Percentiles rank a stretch among this genome's conserved stretches.
Conservation (phyloP, 208 protist genomes). For the Crithidia sp. region DNA sequence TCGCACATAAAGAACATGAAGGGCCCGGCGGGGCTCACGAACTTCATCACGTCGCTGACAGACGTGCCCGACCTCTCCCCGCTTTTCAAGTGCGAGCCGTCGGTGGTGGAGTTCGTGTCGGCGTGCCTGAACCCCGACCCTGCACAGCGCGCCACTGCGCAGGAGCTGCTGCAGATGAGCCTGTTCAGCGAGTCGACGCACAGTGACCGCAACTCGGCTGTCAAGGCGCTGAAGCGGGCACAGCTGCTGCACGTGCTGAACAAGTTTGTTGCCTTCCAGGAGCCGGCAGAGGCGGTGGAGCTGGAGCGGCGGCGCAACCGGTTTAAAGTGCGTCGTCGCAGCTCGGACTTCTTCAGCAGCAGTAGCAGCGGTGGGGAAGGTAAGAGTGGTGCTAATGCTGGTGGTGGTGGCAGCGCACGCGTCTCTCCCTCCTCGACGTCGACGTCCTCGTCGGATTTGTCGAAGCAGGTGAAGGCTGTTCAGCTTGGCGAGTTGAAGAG, state of each 20-base stretch:
- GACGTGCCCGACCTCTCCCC: conserved; percentile 86
- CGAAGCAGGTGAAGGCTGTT: background rate
- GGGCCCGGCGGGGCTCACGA: conserved; percentile 71
- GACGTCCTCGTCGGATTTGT: background rate
- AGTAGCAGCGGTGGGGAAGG: conserved; percentile 1
- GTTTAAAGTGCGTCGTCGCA: conserved; percentile 10
- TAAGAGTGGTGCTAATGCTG: too few relatives aligned
- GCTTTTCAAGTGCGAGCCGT: conserved; percentile 72
- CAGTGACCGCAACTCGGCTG: conserved; percentile 69
- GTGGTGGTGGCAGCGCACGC: background rate
- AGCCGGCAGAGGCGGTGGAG: conserved; percentile 47
- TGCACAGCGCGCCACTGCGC: conserved; percentile 63
- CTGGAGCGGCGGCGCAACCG: conserved; percentile 19
- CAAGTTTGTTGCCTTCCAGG: conserved; percentile 87
- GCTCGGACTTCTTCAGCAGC: conserved; percentile 28
- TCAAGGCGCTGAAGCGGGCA: conserved; percentile 75
- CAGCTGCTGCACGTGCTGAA: conserved; percentile 88
- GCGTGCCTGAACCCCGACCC: conserved; percentile 84
- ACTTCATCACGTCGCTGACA: conserved; percentile 80
- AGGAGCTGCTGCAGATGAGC: conserved; percentile 76
- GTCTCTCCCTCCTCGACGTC: conserved; percentile 8
- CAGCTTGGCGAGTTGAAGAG: background rate
- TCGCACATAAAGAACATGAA: conserved; percentile 78
- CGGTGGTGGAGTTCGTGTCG: conserved; percentile 81
- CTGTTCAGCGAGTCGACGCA: conserved; percentile 77